Base-by-base conservation (phyloP, 768 basidiomycete species). In the Hygrocybe coccinea region DNA sequence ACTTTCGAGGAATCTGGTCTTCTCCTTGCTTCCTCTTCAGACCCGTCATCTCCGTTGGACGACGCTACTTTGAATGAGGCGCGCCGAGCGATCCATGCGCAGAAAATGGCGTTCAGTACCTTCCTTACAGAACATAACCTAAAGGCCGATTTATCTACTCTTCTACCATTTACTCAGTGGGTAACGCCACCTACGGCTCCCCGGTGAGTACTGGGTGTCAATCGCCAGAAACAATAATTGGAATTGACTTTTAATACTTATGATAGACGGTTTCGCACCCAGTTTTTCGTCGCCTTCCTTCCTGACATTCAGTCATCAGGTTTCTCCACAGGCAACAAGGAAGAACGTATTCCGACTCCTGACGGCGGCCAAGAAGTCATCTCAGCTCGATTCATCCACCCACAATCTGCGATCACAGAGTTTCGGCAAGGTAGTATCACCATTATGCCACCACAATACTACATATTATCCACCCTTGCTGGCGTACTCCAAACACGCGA, bases 1-100 rank as follows among this genome's bases (percentile, higher is more conserved):
- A 84, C 86, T 0, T 89, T 90, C 56, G 87, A 90, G 63, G 87
- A 90, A 64, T 78, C 86, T 2, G 87, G 87, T 1, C 67, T 89
- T 25, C 67, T 89, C 12, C 66, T 89, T 12, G 84, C 83, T 10
- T 79, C 81, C 11, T 47, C 56, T 25, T 43, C 54, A n/a, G 47
- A 51, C 33, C 54, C 59, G 48, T 48, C 56, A 9, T 45, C 59
- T 46, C 22, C 46, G 17, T 65, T 74, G 22, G 67, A 70, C 34
- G 73, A 82, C 52, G 50, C 62, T 0, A 65, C 71, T 0, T 65
- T 87, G 51, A 81, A 85, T 55, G 68, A 74, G 17, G 81, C 81
- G 2, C 81, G 87, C 15, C 69, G 72, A 59, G 74, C 73, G 2
- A 78, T 89, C 21, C 84, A 87, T 60, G 65, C 78, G 15, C 78